Evolutionary conservation across 257 asterid species (phyloP).

Genomic region (Nicotiana obtusifolia): DNA sequence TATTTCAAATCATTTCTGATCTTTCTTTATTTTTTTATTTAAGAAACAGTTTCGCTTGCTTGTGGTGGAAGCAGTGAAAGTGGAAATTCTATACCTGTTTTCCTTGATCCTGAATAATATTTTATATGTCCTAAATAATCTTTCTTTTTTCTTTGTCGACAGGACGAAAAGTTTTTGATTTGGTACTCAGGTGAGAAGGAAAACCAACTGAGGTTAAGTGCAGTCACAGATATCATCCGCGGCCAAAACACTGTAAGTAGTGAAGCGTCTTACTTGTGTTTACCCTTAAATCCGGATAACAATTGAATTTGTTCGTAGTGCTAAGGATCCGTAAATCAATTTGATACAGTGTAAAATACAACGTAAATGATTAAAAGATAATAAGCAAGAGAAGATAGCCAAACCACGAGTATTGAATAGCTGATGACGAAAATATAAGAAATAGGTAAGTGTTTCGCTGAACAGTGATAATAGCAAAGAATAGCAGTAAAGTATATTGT

Average conservation of each 20-base stretch:
- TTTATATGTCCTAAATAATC: neutral
- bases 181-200: constrained; percentile 44
- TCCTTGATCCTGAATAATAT: neutral
- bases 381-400: too few relatives aligned
- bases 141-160: constrained; percentile 4
- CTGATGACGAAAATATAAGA: too few relatives aligned
- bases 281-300: too few relatives aligned
- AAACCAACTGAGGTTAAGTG: constrained; percentile 30
- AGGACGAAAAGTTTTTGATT: constrained; percentile 40
- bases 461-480: too few relatives aligned
- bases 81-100: neutral
- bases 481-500: too few relatives aligned
- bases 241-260: constrained; percentile 31
- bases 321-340: too few relatives aligned
- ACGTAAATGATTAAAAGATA: too few relatives aligned
- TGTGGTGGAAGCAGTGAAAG: neutral
- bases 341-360: too few relatives aligned
- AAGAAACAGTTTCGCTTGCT: neutral
- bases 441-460: too few relatives aligned
- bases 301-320: too few relatives aligned
- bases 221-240: constrained; percentile 24
- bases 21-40: neutral
- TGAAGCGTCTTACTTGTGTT: neutral
- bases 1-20: neutral
- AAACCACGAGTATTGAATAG: too few relatives aligned